Evolutionary conservation across 805 yeast genomes (phyloP).

Genomic region (Barnettozyma pratensis): DNA sequence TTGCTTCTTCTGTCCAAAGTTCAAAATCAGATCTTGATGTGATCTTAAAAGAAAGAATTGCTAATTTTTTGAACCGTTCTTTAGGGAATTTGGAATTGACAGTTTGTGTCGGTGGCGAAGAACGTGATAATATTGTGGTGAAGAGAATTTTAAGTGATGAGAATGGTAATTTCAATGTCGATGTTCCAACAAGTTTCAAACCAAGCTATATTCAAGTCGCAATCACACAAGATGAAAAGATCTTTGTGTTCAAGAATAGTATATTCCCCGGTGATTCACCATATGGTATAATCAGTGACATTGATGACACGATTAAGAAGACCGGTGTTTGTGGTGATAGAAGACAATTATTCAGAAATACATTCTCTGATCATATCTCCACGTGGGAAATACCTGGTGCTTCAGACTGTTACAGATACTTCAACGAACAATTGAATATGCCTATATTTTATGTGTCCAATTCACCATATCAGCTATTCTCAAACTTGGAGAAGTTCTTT

Average conservation of each 20-base stretch:
- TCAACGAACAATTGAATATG: constrained; percentile 38
- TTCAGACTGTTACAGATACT: constrained; percentile 60
- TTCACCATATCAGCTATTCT: constrained; percentile 85
- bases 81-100: constrained; percentile 52
- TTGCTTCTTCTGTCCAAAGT: constrained; percentile 3
- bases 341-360: constrained; percentile 72
- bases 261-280: constrained; percentile 43
- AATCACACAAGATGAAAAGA: constrained; percentile 41
- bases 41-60: constrained; percentile 56
- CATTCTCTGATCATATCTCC: constrained; percentile 59
- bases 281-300: constrained; percentile 76
- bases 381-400: constrained; percentile 76
- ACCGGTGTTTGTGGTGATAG: constrained; percentile 92
- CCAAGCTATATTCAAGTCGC: constrained; percentile 58
- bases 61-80: constrained; percentile 64
- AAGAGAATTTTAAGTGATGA: constrained; percentile 48
- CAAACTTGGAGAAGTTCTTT: constrained; percentile 43
- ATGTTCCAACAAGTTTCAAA: constrained; percentile 48
- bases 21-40: constrained; percentile 33
- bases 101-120: constrained; percentile 51
- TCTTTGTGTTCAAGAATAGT: constrained; percentile 42
- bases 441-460: constrained; percentile 93
- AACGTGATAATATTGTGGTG: constrained; percentile 26
- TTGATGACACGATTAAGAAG: constrained; percentile 88
- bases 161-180: constrained; percentile 59